Base-by-base conservation (phyloP, 306 rosid species). In the Betula pendula region DNA sequence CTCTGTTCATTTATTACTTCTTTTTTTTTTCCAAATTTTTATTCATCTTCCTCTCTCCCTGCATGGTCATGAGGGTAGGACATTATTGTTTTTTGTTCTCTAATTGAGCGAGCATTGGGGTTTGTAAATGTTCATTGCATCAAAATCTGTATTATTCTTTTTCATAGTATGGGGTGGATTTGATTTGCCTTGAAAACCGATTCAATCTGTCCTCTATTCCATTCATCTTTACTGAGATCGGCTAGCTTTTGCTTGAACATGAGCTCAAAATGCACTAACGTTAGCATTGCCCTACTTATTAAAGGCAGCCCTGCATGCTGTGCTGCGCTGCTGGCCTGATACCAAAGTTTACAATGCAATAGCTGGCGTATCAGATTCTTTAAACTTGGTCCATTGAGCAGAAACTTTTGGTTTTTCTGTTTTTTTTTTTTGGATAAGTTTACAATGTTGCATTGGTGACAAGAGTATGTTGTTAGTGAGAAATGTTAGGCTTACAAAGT, bases 61-160 rank as follows among this genome's bases (percentile, higher is more conserved):
- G 58, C 67, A 69, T 33, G 25, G 51, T 80, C 77, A 51, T 59
- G 49, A 76, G 83, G 74, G 22, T 73, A 72, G 80, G 55, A 68
- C 49, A 72, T 79, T 82, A 58, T 40, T 38, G 6, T 5, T 38
- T 79, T 68, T 49, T 35, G 14, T 15, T n/a, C 7, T 43, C 35
- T 22, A 19, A 53, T 74, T 68, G 49, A 33, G 65, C 68, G 59
- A 74, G 63, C 31, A 42, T 66, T 40, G 16, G 80, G 73, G 71
- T 82, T 75, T 89, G 93, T 90, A 90, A 81, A 88, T 86, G 84
- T 56, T 75, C 83, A 82, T 75, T 77, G 68, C 71, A 80, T 86
- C 78, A 68, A 53, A 48, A 72, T 80, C 60, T 74, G 51, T 79
- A 83, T 68, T 69, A 74, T 84, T 88, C 82, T 83, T 82, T 82